Evolutionary conservation across 78 protist species (phyloP).

Genomic region (Emiliania huxleyi): DNA sequence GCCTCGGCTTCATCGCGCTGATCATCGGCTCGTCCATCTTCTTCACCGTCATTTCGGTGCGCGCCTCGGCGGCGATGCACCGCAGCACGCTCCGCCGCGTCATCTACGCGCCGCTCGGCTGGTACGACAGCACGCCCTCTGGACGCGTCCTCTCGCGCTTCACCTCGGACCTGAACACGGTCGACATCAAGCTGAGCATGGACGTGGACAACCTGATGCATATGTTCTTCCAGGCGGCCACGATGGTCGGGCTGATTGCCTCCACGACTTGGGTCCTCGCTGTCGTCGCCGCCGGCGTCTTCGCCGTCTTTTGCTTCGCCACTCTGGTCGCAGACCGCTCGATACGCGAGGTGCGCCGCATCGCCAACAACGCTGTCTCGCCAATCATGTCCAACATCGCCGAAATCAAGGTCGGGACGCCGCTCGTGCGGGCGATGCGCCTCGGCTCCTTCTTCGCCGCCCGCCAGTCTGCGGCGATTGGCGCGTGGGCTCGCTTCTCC

Average conservation of each 20-base stretch:
- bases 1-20: neutral
- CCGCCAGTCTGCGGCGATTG: neutral
- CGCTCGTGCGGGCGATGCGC: neutral
- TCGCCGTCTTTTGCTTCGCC: neutral
- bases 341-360: neutral
- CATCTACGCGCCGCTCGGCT: neutral
- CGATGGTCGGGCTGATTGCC: neutral
- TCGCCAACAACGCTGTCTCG: slow-evolving; percentile 26
- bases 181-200: neutral
- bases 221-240: neutral
- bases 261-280: neutral
- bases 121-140: slow-evolving; percentile 92
- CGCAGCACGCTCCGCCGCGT: neutral
- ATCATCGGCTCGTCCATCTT: neutral
- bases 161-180: slow-evolving; percentile 52
- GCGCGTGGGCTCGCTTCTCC: neutral
- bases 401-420: neutral
- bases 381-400: slow-evolving; percentile 1
- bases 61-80: neutral
- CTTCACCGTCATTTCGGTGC: neutral
- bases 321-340: neutral
- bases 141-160: slow-evolving; percentile 97
- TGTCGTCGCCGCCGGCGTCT: neutral
- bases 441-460: neutral
- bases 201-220: neutral